These are phyloP conservation scores for Pseudonectria buxi DNA, from an alignment of 2,329 filamentous ascomycete genomes.

Conservation along the genomic window DNA sequence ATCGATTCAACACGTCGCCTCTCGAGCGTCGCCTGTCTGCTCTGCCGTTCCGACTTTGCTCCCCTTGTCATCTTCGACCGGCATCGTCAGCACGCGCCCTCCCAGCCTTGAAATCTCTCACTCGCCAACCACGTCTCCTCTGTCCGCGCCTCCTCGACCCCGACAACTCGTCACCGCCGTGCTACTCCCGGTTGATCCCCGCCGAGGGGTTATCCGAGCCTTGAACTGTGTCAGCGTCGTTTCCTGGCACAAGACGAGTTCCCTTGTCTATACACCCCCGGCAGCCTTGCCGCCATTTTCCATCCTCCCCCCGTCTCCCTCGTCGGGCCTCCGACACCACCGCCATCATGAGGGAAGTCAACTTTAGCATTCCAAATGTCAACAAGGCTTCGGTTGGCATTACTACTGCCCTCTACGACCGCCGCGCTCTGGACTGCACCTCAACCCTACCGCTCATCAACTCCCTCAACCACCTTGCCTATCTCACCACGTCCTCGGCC, in stretches of 20 bases:
- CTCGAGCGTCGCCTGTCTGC: no score
- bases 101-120: no score
- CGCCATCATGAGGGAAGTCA: conserved; percentile 92
- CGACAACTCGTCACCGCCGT: conserved; percentile 1
- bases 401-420: conserved; percentile 96
- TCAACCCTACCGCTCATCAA: conserved; percentile 97
- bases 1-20: no score
- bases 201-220: conserved; percentile 11
- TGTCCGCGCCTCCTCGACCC: neutral
- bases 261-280: no score
- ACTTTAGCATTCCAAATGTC: conserved; percentile 98
- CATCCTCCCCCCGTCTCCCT: conserved; percentile 7
- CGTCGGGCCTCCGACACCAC: conserved; percentile 10
- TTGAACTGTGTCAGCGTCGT: conserved; percentile 1
- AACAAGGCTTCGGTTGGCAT: conserved; percentile 99
- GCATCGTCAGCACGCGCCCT: neutral
- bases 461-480: conserved; percentile 96
- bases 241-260: no score
- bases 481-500: conserved; percentile 94
- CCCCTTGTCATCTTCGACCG: conserved; percentile 3
- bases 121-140: no score
- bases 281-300: neutral
- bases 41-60: neutral
- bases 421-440: conserved; percentile 94
- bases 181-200: conserved; percentile 5